phyloP scores from a whole-genome alignment of 768 basidiomycete species.

The Naganishia friedmannii region DNA sequence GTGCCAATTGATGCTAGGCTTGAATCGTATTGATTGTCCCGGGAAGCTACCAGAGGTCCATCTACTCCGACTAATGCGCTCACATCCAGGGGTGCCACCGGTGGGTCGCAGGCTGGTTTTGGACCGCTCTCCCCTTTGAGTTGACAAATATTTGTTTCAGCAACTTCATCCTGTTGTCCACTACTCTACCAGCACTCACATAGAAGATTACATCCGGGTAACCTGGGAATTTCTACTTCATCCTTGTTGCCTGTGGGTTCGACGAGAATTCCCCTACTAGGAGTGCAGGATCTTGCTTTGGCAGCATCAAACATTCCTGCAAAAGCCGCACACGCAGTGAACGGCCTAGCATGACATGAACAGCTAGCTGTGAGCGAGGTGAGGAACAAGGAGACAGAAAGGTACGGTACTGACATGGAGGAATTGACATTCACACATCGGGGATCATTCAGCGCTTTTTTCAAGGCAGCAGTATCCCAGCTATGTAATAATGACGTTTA shows the following conservation, averaged over 20 bases:
- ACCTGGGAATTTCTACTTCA: conserved; percentile 32
- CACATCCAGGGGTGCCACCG: conserved; percentile 36
- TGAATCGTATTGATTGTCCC: conserved; percentile 30
- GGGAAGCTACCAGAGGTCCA: conserved; percentile 35
- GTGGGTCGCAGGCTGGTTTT: conserved; percentile 43
- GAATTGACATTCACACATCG: conserved; percentile 28
- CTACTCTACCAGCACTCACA: conserved; percentile 12
- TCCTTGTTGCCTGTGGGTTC: conserved; percentile 37
- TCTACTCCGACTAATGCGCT: conserved; percentile 35
- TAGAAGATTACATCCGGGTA: conserved; percentile 47
- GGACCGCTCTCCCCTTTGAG: conserved; percentile 37
- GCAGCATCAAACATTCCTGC: conserved; percentile 6
- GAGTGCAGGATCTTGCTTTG: conserved; percentile 32
- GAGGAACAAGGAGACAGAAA: conserved; percentile 11
- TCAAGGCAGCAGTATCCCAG: conserved; percentile 62
- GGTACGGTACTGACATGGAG: not conserved
- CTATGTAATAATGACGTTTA: conserved; percentile 37
- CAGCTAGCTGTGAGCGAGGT: not conserved
- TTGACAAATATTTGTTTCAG: not conserved
- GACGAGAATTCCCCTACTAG: conserved; percentile 35
- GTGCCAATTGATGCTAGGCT: conserved; percentile 33
- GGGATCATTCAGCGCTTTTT: conserved; percentile 58
- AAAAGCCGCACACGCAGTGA: conserved; percentile 4
- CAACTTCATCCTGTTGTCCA: conserved; percentile 8
- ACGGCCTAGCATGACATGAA: not conserved